A percentile compares a stretch with the other conserved stretches of the same genome.
These are phyloP conservation scores for Cladosporium sp. DNA, from an alignment of 2,329 filamentous ascomycete species.

Conservation along the genomic window DNA sequence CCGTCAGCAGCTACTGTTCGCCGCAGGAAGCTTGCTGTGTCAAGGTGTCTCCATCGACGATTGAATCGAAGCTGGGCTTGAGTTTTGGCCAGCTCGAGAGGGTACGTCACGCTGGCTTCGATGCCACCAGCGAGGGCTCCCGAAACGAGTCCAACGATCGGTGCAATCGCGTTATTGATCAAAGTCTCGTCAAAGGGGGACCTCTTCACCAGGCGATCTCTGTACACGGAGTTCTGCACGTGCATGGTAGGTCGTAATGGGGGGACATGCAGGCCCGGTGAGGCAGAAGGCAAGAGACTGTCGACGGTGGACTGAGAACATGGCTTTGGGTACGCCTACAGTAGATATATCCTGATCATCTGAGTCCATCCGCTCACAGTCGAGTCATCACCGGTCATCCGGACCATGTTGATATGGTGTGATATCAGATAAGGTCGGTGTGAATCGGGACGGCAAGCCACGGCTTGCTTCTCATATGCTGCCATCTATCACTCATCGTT, in stretches of 20 bases:
- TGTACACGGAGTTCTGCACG: conserved; percentile 8
- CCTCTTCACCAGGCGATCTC: conserved; percentile 1
- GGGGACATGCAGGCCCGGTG: no score
- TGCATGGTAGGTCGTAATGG: neutral
- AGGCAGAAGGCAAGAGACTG: neutral
- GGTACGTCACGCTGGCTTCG: conserved; percentile 46
- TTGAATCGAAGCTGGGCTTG: conserved; percentile 23
- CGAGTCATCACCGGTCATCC: no score
- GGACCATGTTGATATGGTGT: no score
- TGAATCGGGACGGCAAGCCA: no score
- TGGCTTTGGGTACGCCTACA: no score
- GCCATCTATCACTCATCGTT: no score
- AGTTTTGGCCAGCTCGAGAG: conserved; percentile 32
- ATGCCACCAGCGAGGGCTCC: conserved; percentile 49
- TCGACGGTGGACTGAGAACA: no score
- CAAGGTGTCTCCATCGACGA: conserved; percentile 15
- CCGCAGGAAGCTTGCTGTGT: conserved; percentile 21
- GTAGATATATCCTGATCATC: no score
- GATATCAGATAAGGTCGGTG: no score
- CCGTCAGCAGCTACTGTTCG: conserved; percentile 19
- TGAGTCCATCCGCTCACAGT: no score
- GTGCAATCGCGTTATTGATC: conserved; percentile 2
- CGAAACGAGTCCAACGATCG: conserved; percentile 41
- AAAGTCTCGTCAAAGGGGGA: neutral
- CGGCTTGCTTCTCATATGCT: no score